These are phyloP conservation scores for Lathyrus aphaca DNA, from an alignment of 306 rosid species.

Conservation along the genomic window DNA sequence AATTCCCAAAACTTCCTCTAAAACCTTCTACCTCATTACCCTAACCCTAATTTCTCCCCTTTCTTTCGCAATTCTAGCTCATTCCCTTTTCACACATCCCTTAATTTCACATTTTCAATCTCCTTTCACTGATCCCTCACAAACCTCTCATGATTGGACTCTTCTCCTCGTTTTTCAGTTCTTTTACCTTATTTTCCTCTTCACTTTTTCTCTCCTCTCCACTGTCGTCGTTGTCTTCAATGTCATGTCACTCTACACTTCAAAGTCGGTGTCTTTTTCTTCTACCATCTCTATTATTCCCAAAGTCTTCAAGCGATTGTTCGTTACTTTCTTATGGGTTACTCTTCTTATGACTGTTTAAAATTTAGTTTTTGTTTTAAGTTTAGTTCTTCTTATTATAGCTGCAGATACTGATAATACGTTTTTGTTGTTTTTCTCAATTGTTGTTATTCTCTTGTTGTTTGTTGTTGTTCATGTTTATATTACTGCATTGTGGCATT, in stretches of 20 bases:
- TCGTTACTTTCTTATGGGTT: constrained; percentile 84
- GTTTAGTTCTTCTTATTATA: constrained; percentile 51
- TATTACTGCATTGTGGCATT: constrained; percentile 88
- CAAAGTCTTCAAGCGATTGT: constrained; percentile 77
- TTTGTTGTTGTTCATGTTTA: constrained; percentile 76
- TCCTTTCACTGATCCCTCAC: constrained; percentile 60
- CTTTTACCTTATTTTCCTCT: constrained; percentile 84
- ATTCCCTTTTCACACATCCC: constrained; percentile 92
- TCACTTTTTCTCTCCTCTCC: constrained; percentile 91
- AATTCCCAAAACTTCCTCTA: constrained; percentile 79
- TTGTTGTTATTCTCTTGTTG: constrained; percentile 43
- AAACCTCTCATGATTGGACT: constrained; percentile 72
- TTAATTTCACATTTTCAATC: constrained; percentile 63
- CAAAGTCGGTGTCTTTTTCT: constrained; percentile 79
- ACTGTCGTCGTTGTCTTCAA: constrained; percentile 95
- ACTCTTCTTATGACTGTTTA: constrained; percentile 72
- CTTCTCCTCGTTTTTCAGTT: constrained; percentile 75
- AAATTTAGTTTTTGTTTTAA: constrained; percentile 55
- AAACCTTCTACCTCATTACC: constrained; percentile 82
- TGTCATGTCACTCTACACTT: constrained; percentile 85
- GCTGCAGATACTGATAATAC: constrained; percentile 60
- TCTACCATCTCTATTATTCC: constrained; percentile 81
- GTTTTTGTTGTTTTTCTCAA: constrained; percentile 42
- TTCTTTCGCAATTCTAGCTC: constrained; percentile 87
- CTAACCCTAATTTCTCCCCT: constrained; percentile 83